Evolutionary conservation across 768 basidiomycete genomes (phyloP), one percentile per base, ranked within the genome.

Genomic region (Naganishia antarctica): DNA sequence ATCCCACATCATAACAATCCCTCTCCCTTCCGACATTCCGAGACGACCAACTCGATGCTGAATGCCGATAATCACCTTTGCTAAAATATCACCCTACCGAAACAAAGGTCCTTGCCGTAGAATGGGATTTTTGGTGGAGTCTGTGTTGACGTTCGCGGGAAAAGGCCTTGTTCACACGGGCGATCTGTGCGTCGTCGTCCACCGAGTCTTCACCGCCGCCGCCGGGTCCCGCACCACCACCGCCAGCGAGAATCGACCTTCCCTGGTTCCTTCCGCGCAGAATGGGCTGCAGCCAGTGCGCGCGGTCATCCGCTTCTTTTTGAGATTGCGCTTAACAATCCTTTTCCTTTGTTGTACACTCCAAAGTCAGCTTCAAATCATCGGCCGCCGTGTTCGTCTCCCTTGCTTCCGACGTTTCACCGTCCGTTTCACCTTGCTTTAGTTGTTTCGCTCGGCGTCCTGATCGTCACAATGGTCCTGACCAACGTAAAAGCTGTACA

Each of bases 81-180:
- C n/a, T 57, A 57, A 57, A 57, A 57, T 49, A 49, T 49, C 47
- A 57, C 31, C 53, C 53, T 57, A 57, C 53, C 53, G 53, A 57
- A 57, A 57, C 53, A 57, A 40, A 31, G 29, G 50, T 51, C n/a
- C n/a, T 51, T 51, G 50, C 29, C 31, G 50, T 57, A 57, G 53
- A 57, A 44, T 44, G 23, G 32, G 34, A 25, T 40, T 57, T 57
- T 37, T 40, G 53, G 53, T 23, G 37, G 53, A 57, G 53, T 57
- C 53, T 57, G 21, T 44, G 9, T 57, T 57, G 53, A 57, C 53
- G 53, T 57, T 57, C 53, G 53, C 53, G 34, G n/a, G 34, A 40
- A 23, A 23, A 57, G 31, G 34, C 53, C 15, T 34, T 26, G 4
- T 13, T 32, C 9, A 21, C 53, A 25, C 34, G 31, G 37, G 53